Conservation (phyloP, 2,329 filamentous ascomycete species). For the Sporothrix globosa region DNA sequence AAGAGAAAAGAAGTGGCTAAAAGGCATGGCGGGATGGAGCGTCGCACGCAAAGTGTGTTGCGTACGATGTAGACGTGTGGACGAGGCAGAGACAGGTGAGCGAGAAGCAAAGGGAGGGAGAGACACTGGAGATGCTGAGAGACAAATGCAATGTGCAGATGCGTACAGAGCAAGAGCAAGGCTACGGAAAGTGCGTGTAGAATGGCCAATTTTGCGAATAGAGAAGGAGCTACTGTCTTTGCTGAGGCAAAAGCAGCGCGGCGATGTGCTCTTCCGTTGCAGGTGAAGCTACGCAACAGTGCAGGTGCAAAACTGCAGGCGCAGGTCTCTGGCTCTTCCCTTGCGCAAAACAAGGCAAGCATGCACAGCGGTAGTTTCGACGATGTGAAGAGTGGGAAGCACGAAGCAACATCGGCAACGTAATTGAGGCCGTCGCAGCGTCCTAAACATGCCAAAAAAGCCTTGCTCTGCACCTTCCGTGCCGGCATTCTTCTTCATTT, state of each 20-base stretch:
- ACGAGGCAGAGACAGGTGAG: conserved; percentile 15
- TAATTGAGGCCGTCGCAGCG: neutral
- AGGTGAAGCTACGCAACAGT: neutral
- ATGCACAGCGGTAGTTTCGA: neutral
- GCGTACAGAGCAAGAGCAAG: neutral
- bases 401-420: neutral
- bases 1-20: conserved; percentile 13
- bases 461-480: neutral
- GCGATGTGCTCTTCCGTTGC: neutral
- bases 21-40: conserved; percentile 7
- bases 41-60: conserved; percentile 7
- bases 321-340: neutral
- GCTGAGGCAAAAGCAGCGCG: neutral
- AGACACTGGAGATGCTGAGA: conserved; percentile 17
- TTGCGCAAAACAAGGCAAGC: neutral
- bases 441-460: too few relatives aligned
- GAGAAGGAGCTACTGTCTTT: conserved; percentile 11
- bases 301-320: neutral
- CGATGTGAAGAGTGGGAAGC: neutral
- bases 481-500: neutral
- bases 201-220: neutral
- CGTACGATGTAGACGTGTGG: neutral
- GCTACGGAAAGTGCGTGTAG: conserved; percentile 15
- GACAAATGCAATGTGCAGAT: conserved; percentile 13
- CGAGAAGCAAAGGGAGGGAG: conserved; percentile 6